A percentile compares a stretch with the other conserved stretches of the same genome.
Conservation (phyloP, 148 eudicot genomes). For the Camellia granthamiana region DNA sequence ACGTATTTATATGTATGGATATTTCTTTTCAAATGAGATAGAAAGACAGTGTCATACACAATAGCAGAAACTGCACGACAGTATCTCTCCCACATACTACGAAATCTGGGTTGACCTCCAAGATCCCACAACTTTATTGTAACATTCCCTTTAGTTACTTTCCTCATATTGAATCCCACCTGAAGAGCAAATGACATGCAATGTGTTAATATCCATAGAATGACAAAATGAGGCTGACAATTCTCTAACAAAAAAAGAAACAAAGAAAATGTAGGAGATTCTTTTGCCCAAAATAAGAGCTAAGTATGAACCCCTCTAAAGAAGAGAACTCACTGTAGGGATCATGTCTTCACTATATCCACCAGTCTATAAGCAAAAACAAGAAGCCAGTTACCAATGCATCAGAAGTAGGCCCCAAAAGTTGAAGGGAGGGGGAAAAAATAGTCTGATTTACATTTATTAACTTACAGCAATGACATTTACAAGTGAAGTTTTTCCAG, state of each 20-base stretch:
- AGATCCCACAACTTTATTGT: slow-evolving; percentile 99
- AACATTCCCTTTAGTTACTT: slow-evolving; percentile 96
- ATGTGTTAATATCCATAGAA: background rate
- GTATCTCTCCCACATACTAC: slow-evolving; percentile 99
- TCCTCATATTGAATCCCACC: slow-evolving; percentile 98
- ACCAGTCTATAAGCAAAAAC: slow-evolving; percentile 52
- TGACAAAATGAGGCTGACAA: no score
- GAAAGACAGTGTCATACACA: slow-evolving; percentile 55
- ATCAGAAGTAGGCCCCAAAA: background rate
- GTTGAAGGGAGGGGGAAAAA: background rate
- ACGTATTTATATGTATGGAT: background rate
- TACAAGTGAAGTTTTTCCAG: slow-evolving; percentile 97
- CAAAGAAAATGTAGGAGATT: background rate
- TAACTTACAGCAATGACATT: slow-evolving; percentile 81
- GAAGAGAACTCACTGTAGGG: slow-evolving; percentile 70
- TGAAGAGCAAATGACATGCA: slow-evolving; percentile 20
- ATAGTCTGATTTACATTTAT: background rate
- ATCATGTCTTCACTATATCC: slow-evolving; percentile 99
- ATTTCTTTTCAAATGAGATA: background rate
- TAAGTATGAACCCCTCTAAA: background rate
- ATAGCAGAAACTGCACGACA: slow-evolving; percentile 99
- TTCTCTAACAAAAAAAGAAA: background rate
- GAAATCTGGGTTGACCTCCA: slow-evolving; percentile 99
- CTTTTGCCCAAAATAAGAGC: background rate
- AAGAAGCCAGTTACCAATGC: slow-evolving; percentile 9